Conservation (phyloP, 83 land plant species). For the Picea mariana region DNA sequence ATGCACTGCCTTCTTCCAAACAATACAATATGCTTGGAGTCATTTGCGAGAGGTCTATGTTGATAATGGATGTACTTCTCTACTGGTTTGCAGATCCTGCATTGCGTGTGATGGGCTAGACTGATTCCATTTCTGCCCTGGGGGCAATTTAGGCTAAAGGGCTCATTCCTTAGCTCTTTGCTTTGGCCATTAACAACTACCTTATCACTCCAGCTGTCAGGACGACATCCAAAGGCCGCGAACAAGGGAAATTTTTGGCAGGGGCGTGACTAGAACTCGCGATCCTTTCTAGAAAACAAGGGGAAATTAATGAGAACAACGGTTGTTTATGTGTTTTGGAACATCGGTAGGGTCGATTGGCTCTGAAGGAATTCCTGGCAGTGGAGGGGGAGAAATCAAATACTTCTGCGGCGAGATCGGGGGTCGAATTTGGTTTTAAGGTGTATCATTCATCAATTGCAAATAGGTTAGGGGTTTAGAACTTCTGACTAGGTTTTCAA, state of each 20-base stretch:
- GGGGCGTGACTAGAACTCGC: not conserved
- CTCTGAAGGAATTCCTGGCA: not conserved
- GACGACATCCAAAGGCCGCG: not conserved
- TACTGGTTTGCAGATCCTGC: too few species aligned
- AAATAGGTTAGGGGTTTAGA: conserved; percentile 9
- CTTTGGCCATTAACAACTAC: too few species aligned
- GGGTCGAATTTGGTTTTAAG: too few species aligned
- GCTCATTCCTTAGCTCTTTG: too few species aligned
- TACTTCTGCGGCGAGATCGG: conserved; percentile 11
- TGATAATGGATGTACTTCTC: too few species aligned
- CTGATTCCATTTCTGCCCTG: too few species aligned
- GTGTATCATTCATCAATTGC: not conserved
- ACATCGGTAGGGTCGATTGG: not conserved
- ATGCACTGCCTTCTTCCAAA: too few species aligned
- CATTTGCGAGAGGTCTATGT: too few species aligned
- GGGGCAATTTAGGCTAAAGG: too few species aligned
- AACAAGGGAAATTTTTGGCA: not conserved
- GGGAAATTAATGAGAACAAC: not conserved
- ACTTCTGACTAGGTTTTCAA: not conserved
- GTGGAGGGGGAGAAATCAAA: not conserved
- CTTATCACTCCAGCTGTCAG: too few species aligned
- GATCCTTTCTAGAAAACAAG: not conserved
- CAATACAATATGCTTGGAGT: too few species aligned
- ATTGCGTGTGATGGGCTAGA: not conserved
- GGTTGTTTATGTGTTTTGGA: not conserved